Base-by-base conservation (phyloP, 1,284 basidiomycete species). In the Cryptococcus amylolentus region DNA sequence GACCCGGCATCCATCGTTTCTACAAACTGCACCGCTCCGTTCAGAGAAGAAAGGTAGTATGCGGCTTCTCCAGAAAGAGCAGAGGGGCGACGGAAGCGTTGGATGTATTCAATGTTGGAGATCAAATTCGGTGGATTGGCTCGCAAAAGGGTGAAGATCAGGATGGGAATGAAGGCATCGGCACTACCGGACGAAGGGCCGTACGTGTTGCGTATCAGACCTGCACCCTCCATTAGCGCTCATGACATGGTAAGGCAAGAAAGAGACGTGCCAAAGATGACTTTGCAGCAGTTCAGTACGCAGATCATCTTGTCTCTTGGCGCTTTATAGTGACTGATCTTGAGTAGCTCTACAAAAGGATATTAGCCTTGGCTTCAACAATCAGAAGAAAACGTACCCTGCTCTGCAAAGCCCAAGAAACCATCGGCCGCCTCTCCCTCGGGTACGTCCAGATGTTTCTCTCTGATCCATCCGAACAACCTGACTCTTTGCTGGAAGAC, bases 321-420 rank as follows among this genome's bases (percentile, higher is more conserved):
- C 20, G 95, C 95, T 76, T 98, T 98, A 81, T 98, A 98, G 74
- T 97, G 92, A 72, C 97, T 98, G 66, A 98, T 89, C 82, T 97
- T 98, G 68, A 92, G 78, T 47, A 98, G 80, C 76, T 97, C 93
- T 91, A 68, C 31, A 10, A 10, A 3, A 8, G 31, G 10, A 35
- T 1, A 5, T 35, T 10, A 37, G 18, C 26, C 12, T 26, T 44
- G n/a, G 13, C 31, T 31, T 42, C 39, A 42, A 39, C 28, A 48
- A 31, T 13, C 14, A 51, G 28, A 5, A 10, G 12, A n/a, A 20
- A n/a, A 85, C 70, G 48, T 53, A 80, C 91, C 91, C 83, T 95
- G 90, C 70, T 92, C 86, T 0, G 94, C 94, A 73, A 98, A 98
- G 78, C 91, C 86, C 56, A 97, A 75, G 76, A 98, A 98, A 0